Evolutionary conservation across 192 early-diverging fungal species (phyloP).

Genomic region (Coemansia sp.): DNA sequence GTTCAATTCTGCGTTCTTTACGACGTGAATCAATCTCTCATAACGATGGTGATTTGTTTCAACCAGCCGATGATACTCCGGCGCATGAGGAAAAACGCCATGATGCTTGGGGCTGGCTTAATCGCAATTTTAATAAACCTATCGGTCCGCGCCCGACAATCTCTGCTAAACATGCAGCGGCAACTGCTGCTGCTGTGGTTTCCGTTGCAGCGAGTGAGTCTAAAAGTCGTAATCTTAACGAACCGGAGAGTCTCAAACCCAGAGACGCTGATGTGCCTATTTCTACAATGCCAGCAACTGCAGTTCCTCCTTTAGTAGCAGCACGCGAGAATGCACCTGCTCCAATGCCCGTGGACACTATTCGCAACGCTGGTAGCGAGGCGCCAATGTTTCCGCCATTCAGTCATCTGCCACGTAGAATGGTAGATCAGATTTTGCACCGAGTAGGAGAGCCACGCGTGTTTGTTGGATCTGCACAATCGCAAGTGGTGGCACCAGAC

Average conservation of each 20-base stretch:
- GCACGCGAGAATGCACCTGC: background rate
- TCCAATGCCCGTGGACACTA: background rate
- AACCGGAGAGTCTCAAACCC: background rate
- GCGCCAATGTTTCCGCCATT: constrained; percentile 55
- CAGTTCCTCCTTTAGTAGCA: background rate
- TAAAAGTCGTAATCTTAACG: background rate
- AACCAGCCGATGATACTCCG: background rate
- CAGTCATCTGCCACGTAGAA: constrained; percentile 46
- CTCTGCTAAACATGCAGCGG: background rate
- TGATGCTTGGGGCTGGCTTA: background rate
- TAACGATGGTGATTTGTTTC: background rate
- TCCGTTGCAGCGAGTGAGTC: background rate
- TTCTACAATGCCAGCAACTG: background rate
- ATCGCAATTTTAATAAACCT: background rate
- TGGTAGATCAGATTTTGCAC: constrained; percentile 46
- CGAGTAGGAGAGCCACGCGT: constrained; percentile 52
- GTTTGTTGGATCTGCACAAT: constrained; percentile 34
- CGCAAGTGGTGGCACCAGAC: constrained; percentile 25
- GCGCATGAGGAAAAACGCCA: background rate
- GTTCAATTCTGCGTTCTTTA: constrained; percentile 23
- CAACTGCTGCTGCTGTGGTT: background rate
- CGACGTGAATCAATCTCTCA: constrained; percentile 17
- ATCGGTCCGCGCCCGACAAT: background rate
- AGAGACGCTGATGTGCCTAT: background rate
- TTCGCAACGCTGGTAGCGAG: background rate